Base-by-base conservation (phyloP, 1,284 basidiomycete genomes). In the Ustilago hordei region DNA sequence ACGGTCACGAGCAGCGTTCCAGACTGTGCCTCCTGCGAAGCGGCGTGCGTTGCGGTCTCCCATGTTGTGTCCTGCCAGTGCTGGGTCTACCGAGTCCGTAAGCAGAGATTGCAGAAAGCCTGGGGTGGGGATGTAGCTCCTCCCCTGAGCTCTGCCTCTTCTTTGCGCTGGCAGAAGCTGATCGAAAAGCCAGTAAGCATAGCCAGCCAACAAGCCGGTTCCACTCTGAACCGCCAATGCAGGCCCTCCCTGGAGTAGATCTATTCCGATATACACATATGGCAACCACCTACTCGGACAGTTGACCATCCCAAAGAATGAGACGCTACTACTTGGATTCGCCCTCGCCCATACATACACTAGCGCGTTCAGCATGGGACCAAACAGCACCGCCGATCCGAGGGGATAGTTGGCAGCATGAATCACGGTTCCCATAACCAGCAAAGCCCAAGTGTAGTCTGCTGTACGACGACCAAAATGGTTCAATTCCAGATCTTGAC, bases 171-270 rank as follows among this genome's bases (percentile, higher is more conserved):
- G 75, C 1, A 60, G 52, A 34, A 68, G 53, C 53, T 70, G 57
- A 28, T 63, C 61, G 7, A 84, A 58, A 35, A 84, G 60, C 67
- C 78, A 85, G 66, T 84, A 94, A 3, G 90, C 85, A 82, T 95
- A 93, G 0, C 92, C 93, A 0, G 91, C 89, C 45, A 93, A 88
- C 23, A 92, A 89, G 1, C 93, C 94, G 0, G 91, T 91, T 35
- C 92, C 84, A 55, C 89, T 87, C 60, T 88, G 83, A 2, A 91
- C 89, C 3, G 91, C 92, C 4, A 89, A 89, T 0, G 64, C 43
- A 0, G 90, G 90, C 3, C 93, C 93, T 12, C 87, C 90, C 70
- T 89, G 89, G 78, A 94, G 83, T 45, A 92, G 83, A 85, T 95
- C 93, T 80, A 95, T 86, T 41, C 81, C 90, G 60, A 95, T 89